phyloP scores from a whole-genome alignment of 441 rosid genomes.

The Adansonia rubrostipa region DNA sequence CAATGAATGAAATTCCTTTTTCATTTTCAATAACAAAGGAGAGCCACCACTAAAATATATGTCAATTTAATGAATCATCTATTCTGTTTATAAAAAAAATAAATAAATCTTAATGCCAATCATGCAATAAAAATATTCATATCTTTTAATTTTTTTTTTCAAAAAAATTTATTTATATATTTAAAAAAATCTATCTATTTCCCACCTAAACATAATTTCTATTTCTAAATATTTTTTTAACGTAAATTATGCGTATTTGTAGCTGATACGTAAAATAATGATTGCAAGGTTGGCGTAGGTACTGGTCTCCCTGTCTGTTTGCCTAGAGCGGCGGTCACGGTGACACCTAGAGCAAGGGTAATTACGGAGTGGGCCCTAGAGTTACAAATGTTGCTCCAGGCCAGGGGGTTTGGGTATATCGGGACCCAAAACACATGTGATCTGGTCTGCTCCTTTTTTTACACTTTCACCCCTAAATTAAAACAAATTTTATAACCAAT shows the following conservation, averaged over 20 bases:
- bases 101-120: too few species aligned
- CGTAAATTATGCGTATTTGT: neutral
- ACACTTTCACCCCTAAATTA: neutral
- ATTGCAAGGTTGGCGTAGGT: neutral
- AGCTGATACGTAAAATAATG: neutral
- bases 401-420: neutral
- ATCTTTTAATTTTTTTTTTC: too few species aligned
- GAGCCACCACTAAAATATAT: neutral
- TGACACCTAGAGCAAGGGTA: neutral
- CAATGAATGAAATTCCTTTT: neutral
- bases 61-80: too few species aligned
- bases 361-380: neutral
- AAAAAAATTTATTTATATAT: too few species aligned
- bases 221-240: too few species aligned
- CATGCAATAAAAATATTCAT: too few species aligned
- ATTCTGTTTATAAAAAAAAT: too few species aligned
- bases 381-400: neutral
- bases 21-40: neutral
- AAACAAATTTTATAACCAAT: neutral
- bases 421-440: conserved; percentile 5
- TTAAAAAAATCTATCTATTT: too few species aligned
- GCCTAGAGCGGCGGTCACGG: neutral
- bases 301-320: neutral
- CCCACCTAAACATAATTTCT: too few species aligned
- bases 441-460: conserved; percentile 1